Evolutionary conservation across 176 grass and related monocot genomes (phyloP), one percentile per base, ranked within the genome.

Genomic region (Eragrostis nindensis): DNA sequence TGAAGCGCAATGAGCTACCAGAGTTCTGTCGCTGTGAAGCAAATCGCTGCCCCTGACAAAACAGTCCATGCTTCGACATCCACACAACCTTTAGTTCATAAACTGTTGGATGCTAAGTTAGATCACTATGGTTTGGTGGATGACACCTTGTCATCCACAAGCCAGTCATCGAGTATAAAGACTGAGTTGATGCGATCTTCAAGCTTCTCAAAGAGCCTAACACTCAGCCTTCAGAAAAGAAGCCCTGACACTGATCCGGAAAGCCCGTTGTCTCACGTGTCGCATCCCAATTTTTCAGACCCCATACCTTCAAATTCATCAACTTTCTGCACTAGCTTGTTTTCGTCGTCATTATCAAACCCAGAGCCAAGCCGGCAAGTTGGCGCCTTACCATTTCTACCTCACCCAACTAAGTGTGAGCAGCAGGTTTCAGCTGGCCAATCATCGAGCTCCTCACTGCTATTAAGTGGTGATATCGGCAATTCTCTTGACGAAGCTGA

Each of bases 251-350:
- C 81, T 82, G 90, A 93, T 69, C 71, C 84, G 26, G 92, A 84
- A 76, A 88, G 86, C 24, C 73, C 84, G 1, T 18, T 84, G 74
- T 99, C 90, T 72, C 81, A 80, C 2, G 69, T 68, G 0, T 86
- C 96, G 13, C 78, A 86, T 73, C 79, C 88, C 66, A 88, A 88
- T 32, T 85, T 82, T 88, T 78, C 90, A 32, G 92, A 99, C 6
- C 75, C 86, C 13, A 77, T 84, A 61, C 86, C 78, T 70, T 95
- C 96, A 79, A 86, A 86, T 70, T 93, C 90, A 7, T 99, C 96
- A 27, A 95, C 92, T 8, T 99, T 99, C 77, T 99, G 96, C 82
- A 77, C 92, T 56, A 99, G 88, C 43, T 78, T 99, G 38, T 91
- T 91, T 72, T 99, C 92, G 0, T 93, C 96, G 1, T 86, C 92